Conservation (phyloP, 2,329 filamentous ascomycete genomes). For the Monascus ruber region DNA sequence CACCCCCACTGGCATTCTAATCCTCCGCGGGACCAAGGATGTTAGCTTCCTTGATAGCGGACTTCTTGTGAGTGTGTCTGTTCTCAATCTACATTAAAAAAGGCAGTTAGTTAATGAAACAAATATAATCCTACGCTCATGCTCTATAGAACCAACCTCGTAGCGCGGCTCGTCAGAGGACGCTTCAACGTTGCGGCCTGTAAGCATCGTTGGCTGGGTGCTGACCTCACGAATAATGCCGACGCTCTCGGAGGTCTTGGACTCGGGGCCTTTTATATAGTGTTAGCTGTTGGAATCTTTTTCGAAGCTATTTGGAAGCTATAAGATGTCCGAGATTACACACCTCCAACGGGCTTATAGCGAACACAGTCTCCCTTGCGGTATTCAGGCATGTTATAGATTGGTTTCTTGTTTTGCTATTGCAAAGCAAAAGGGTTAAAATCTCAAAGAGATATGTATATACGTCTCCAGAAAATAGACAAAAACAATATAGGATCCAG, state of each 20-base stretch:
- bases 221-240: conserved; percentile 27
- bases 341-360: conserved; percentile 34
- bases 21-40: conserved; percentile 15
- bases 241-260: conserved; percentile 27
- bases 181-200: conserved; percentile 26
- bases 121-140: not conserved
- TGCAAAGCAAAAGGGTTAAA: not conserved
- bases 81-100: conserved; percentile 14
- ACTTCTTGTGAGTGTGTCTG: conserved; percentile 14
- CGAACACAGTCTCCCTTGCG: conserved; percentile 24
- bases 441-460: not conserved
- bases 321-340: conserved; percentile 3
- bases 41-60: conserved; percentile 19
- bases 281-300: not conserved
- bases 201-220: conserved; percentile 19
- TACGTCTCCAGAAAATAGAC: not conserved
- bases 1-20: not conserved
- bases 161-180: conserved; percentile 25
- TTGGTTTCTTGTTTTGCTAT: not conserved
- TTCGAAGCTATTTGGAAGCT: too few species aligned
- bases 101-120: not conserved
- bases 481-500: too few species aligned
- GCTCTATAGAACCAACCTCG: conserved; percentile 16
- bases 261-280: conserved; percentile 21
- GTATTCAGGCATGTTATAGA: conserved; percentile 15